Conservation (phyloP, 2,329 filamentous ascomycete species). For the Penicillium janthinellum region DNA sequence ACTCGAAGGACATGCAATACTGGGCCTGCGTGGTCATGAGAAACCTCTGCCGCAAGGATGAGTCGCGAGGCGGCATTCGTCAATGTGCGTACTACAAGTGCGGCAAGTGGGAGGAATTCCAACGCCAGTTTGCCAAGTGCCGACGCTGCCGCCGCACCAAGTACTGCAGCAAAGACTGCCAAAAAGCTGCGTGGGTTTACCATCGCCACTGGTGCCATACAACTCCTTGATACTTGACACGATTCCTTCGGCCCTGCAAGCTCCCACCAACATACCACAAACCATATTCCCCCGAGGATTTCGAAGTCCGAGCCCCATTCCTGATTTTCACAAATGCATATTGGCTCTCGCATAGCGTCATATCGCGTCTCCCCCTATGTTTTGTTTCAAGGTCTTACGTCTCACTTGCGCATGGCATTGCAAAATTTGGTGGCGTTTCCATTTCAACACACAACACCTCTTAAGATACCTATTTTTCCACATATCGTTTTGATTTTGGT, state of each 20-base stretch:
- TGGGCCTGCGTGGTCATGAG: conserved; percentile 99
- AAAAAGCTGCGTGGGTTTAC: conserved; percentile 98
- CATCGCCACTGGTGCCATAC: conserved; percentile 91
- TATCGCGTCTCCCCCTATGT: conserved; percentile 29
- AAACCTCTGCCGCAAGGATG: conserved; percentile 97
- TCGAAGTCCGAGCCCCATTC: conserved; percentile 28
- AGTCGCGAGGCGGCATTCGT: conserved; percentile 87
- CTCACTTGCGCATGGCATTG: conserved; percentile 40
- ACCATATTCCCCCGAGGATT: conserved; percentile 24
- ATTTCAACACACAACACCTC: conserved; percentile 26
- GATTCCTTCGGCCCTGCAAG: neutral
- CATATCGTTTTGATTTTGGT: conserved; percentile 29
- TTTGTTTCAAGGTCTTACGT: conserved; percentile 32
- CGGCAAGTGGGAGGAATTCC: conserved; percentile 97
- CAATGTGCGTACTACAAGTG: conserved; percentile 98
- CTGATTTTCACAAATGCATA: conserved; percentile 37
- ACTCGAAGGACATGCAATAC: conserved; percentile 98
- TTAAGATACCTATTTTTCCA: conserved; percentile 41
- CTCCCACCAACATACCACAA: neutral
- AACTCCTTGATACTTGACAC: conserved; percentile 33
- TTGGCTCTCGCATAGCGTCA: conserved; percentile 42
- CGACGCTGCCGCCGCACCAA: conserved; percentile 94
- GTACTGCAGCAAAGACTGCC: conserved; percentile 99
- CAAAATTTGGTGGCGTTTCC: conserved; percentile 40
- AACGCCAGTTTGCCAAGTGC: conserved; percentile 96